Evolutionary conservation across 2,329 filamentous ascomycete genomes (phyloP).

Genomic region (Mariannaea sp.): DNA sequence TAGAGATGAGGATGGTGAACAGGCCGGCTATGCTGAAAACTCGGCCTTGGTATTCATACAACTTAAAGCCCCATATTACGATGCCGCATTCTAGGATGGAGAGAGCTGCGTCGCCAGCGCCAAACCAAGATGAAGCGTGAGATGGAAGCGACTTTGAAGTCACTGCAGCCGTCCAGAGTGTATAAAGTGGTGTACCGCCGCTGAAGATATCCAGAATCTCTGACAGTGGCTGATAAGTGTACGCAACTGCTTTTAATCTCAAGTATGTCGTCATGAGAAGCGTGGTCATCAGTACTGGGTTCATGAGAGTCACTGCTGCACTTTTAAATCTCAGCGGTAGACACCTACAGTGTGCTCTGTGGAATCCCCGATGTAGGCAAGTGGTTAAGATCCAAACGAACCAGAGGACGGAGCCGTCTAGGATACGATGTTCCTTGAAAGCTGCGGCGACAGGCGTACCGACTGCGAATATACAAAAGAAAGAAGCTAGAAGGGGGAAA

Average conservation of each 20-base stretch:
- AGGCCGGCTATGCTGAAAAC: constrained; percentile 51
- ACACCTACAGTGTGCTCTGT: constrained; percentile 19
- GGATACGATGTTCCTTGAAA: constrained; percentile 42
- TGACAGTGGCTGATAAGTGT: constrained; percentile 38
- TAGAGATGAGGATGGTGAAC: constrained; percentile 45
- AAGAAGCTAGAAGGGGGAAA: constrained; percentile 37
- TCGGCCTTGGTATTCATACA: constrained; percentile 55
- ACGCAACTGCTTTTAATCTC: constrained; percentile 44
- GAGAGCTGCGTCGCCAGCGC: constrained; percentile 55
- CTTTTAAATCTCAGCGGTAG: constrained; percentile 31
- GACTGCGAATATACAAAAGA: constrained; percentile 42
- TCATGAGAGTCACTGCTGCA: constrained; percentile 48
- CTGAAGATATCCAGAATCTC: constrained; percentile 40
- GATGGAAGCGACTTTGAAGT: constrained; percentile 12
- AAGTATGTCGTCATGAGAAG: constrained; percentile 52
- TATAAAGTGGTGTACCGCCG: constrained; percentile 43
- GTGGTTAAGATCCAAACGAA: constrained; percentile 54
- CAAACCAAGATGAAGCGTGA: constrained; percentile 42
- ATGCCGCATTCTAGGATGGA: constrained; percentile 57
- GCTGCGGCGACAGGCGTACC: constrained; percentile 49
- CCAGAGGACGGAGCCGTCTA: constrained; percentile 54
- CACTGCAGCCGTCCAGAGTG: constrained; percentile 41
- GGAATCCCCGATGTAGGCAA: constrained; percentile 45
- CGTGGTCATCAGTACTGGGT: constrained; percentile 55
- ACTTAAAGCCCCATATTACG: constrained; percentile 58